These are phyloP conservation scores for Russula earlei DNA, from an alignment of 768 basidiomycete genomes.

Conservation along the genomic window DNA sequence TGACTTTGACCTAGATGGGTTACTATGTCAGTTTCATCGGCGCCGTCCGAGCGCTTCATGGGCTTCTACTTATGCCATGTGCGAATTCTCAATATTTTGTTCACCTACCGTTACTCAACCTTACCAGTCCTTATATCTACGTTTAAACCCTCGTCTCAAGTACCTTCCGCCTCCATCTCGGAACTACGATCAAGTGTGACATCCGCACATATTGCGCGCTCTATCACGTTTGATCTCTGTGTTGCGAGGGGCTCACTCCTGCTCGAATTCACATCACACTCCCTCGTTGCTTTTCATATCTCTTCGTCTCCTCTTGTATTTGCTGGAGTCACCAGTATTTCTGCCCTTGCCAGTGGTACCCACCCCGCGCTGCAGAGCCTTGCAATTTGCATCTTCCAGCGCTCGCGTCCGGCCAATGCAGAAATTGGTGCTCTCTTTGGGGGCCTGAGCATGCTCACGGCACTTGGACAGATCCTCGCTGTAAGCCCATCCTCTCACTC, in stretches of 20 bases:
- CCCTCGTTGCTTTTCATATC: slow-evolving; percentile 46
- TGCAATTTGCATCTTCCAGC: slow-evolving; percentile 54
- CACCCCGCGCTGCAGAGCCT: slow-evolving; percentile 65
- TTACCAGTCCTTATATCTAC: slow-evolving; percentile 50
- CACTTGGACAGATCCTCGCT: slow-evolving; percentile 51
- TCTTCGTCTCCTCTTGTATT: slow-evolving; percentile 39
- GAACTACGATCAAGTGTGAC: slow-evolving; percentile 30
- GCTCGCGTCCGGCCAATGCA: slow-evolving; percentile 27
- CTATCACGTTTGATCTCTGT: slow-evolving; percentile 60
- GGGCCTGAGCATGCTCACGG: slow-evolving; percentile 58
- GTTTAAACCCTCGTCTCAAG: slow-evolving; percentile 39
- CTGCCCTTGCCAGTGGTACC: slow-evolving; percentile 58
- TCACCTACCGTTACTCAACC: slow-evolving; percentile 25
- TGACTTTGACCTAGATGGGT: slow-evolving; percentile 38
- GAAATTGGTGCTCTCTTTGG: slow-evolving; percentile 55
- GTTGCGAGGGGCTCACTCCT: slow-evolving; percentile 55
- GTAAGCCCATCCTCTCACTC: slow-evolving; percentile 24
- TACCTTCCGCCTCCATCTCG: slow-evolving; percentile 5
- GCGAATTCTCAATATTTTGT: slow-evolving; percentile 23
- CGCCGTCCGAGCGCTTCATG: slow-evolving; percentile 50
- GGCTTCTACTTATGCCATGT: slow-evolving; percentile 64
- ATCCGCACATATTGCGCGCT: slow-evolving; percentile 43
- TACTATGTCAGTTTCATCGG: slow-evolving; percentile 70
- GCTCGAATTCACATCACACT: slow-evolving; percentile 58
- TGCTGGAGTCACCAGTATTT: slow-evolving; percentile 49